Evolutionary conservation across 148 eudicot species (phyloP).

Genomic region (Linanthus parryae): DNA sequence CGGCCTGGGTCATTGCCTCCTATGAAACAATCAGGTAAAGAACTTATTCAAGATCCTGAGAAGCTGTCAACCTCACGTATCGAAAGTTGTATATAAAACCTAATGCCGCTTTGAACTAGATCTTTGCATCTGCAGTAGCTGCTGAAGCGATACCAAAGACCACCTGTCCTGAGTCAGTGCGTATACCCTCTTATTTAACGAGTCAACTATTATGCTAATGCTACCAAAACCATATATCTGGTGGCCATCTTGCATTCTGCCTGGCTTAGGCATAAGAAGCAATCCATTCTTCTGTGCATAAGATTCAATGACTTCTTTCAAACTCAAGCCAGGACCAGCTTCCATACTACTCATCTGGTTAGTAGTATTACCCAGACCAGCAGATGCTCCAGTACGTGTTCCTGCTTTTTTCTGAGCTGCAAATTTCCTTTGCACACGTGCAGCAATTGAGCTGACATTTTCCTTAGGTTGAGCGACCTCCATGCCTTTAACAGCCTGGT

Average conservation of each 20-base stretch:
- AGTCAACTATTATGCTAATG: constrained; percentile 44
- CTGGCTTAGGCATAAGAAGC: constrained; percentile 57
- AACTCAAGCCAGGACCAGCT: constrained; percentile 41
- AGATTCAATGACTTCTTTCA: constrained; percentile 54
- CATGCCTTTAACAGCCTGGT: constrained; percentile 57
- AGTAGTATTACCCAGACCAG: constrained; percentile 10
- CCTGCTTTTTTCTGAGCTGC: constrained; percentile 48
- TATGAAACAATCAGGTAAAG: too few relatives aligned
- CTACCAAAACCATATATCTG: constrained; percentile 65
- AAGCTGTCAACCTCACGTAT: too few relatives aligned
- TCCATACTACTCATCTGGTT: constrained; percentile 17
- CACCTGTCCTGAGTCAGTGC: constrained; percentile 41
- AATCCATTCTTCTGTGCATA: constrained; percentile 42
- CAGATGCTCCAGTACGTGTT: constrained; percentile 22
- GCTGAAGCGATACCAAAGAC: constrained; percentile 48
- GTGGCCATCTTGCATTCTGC: constrained; percentile 48
- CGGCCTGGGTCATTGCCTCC: too few relatives aligned
- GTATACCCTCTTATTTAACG: constrained; percentile 44
- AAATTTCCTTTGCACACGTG: constrained; percentile 41
- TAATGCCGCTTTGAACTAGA: constrained; percentile 20
- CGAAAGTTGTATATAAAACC: too few relatives aligned
- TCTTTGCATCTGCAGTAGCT: constrained; percentile 37
- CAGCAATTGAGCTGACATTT: constrained; percentile 38
- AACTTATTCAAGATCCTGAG: too few relatives aligned
- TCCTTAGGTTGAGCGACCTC: constrained; percentile 53